Conservation (phyloP, 2,329 filamentous ascomycete genomes). For the Aplosporella prunicola region DNA sequence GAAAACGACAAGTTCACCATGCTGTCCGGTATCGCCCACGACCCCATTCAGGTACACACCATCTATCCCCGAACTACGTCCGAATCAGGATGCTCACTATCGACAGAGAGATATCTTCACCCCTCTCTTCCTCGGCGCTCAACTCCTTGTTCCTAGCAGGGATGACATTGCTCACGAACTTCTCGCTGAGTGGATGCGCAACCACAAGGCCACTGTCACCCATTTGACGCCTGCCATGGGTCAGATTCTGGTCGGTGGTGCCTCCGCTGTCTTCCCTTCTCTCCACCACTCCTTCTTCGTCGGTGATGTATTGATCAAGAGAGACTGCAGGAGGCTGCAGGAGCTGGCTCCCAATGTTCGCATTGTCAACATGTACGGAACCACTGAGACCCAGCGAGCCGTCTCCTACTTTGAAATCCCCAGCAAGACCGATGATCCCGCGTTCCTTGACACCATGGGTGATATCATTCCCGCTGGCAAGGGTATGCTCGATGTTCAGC, state of each 20-base stretch:
- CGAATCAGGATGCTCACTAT: background rate
- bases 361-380: slow-evolving; percentile 82
- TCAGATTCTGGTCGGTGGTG: slow-evolving; percentile 82
- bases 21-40: slow-evolving; percentile 74
- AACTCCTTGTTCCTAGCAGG: slow-evolving; percentile 65
- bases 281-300: slow-evolving; percentile 83
- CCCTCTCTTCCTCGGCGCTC: slow-evolving; percentile 75
- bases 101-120: slow-evolving; percentile 68
- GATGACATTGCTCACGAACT: slow-evolving; percentile 83
- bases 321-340: slow-evolving; percentile 70
- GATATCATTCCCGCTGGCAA: slow-evolving; percentile 75
- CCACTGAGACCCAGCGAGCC: slow-evolving; percentile 72
- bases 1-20: slow-evolving; percentile 69
- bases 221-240: slow-evolving; percentile 96
- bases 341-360: slow-evolving; percentile 63
- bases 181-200: slow-evolving; percentile 79
- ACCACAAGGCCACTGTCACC: slow-evolving; percentile 64
- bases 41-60: slow-evolving; percentile 41
- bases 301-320: slow-evolving; percentile 78
- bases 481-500: slow-evolving; percentile 83
- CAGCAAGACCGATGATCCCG: slow-evolving; percentile 53
- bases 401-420: slow-evolving; percentile 78
- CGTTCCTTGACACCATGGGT: slow-evolving; percentile 53
- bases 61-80: no score
- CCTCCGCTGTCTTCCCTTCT: slow-evolving; percentile 63